phyloP scores from a whole-genome alignment of 1,139 yeast genomes.

The Kazachstania sp. region DNA sequence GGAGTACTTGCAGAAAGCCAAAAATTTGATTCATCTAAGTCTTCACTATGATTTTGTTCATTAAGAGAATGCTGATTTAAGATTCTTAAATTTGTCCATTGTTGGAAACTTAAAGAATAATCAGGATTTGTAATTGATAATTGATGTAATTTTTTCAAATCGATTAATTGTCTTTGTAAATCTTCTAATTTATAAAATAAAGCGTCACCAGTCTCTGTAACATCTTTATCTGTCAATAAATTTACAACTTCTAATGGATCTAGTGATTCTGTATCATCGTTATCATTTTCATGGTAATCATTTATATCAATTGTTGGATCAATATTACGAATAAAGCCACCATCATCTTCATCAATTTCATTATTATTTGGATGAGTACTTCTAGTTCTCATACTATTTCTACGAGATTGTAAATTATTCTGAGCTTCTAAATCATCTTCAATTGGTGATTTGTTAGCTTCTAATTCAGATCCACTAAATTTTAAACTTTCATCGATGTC shows the following conservation, averaged over 20 bases:
- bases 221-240: neutral
- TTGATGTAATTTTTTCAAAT: slow-evolving; percentile 25
- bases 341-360: neutral
- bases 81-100: slow-evolving; percentile 38
- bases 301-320: too few species aligned
- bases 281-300: too few species aligned
- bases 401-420: neutral
- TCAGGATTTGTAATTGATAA: slow-evolving; percentile 31
- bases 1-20: slow-evolving; percentile 64
- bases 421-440: neutral
- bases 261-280: neutral
- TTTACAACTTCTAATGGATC: slow-evolving; percentile 1
- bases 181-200: slow-evolving; percentile 10
- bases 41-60: slow-evolving; percentile 6
- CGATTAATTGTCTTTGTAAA: slow-evolving; percentile 22
- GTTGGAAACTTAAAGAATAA: slow-evolving; percentile 35
- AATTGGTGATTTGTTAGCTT: neutral
- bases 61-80: slow-evolving; percentile 23
- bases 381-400: neutral
- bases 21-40: slow-evolving; percentile 23
- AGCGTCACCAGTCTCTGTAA: neutral
- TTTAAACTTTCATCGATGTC: neutral
- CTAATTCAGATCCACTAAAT: neutral
- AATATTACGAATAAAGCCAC: too few species aligned
- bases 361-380: neutral